Conservation (phyloP, 148 eudicot species). For the Heliamphora exappendiculata region DNA sequence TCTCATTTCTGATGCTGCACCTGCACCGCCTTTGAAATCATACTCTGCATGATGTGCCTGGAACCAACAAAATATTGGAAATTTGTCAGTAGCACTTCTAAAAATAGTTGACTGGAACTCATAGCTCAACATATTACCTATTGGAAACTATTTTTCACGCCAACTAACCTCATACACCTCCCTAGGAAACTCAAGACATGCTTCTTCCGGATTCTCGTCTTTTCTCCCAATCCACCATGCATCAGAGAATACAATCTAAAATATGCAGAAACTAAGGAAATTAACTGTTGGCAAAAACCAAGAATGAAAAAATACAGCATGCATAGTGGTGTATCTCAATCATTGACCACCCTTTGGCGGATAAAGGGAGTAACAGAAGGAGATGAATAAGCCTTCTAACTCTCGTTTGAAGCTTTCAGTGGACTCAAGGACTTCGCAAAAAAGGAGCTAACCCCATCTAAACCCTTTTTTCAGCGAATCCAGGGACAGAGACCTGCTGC, state of each 20-base stretch:
- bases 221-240: constrained; percentile 90
- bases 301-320: constrained; percentile 2
- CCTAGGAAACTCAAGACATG: constrained; percentile 55
- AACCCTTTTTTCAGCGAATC: too few relatives aligned
- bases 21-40: constrained; percentile 89
- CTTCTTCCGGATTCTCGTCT: constrained; percentile 88
- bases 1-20: constrained; percentile 36
- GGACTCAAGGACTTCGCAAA: too few relatives aligned
- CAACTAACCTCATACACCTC: constrained; percentile 59
- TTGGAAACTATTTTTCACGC: not conserved
- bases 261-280: constrained; percentile 8
- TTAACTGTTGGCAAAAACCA: not conserved
- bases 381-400: not conserved
- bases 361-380: not conserved
- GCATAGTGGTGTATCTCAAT: not conserved
- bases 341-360: not conserved
- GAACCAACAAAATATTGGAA: constrained; percentile 14
- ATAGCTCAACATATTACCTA: not conserved
- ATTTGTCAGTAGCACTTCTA: not conserved
- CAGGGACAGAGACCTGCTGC: too few relatives aligned
- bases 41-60: constrained; percentile 42
- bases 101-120: not conserved
- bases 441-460: too few relatives aligned
- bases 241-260: constrained; percentile 90
- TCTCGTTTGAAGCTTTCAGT: too few relatives aligned